These are phyloP conservation scores for Phytophthora crassamura DNA, from an alignment of 352 stramenopile species.

Conservation along the genomic window DNA sequence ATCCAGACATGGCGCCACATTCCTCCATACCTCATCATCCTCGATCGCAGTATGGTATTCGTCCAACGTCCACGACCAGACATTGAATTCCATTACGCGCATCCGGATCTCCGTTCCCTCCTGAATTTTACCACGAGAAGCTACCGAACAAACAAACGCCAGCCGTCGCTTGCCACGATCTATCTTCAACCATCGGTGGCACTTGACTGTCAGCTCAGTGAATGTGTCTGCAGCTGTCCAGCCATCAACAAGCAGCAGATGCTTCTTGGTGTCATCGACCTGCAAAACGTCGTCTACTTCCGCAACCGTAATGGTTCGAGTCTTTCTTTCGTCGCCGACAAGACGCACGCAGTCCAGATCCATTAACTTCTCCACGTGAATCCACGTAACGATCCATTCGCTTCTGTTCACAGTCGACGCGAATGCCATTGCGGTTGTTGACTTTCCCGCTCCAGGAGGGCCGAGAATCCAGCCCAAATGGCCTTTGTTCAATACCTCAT, in stretches of 20 bases:
- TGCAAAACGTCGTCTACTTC: constrained; percentile 14
- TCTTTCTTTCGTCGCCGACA: constrained; percentile 6
- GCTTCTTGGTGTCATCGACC: background rate
- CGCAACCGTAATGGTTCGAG: background rate
- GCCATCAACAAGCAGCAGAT: constrained; percentile 21
- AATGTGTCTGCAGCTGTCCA: constrained; percentile 2
- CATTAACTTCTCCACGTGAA: constrained; percentile 1
- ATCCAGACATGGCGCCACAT: constrained; percentile 12
- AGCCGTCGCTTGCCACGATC: constrained; percentile 5
- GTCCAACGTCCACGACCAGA: constrained; percentile 20
- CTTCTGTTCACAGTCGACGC: constrained; percentile 13
- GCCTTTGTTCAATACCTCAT: constrained; percentile 15
- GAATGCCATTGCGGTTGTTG: constrained; percentile 19
- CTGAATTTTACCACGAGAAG: background rate
- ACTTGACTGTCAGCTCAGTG: background rate
- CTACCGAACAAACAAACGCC: constrained; percentile 13
- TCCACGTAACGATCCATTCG: constrained; percentile 26
- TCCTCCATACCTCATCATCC: constrained; percentile 14
- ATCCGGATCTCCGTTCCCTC: background rate
- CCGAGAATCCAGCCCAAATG: constrained; percentile 19
- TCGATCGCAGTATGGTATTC: constrained; percentile 14
- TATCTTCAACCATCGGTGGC: background rate
- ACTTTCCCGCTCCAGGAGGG: constrained; percentile 25
- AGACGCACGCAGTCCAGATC: constrained; percentile 9
- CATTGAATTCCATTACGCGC: constrained; percentile 1